Percentiles rank a stretch among this genome's conserved stretches.
phyloP scores from a whole-genome alignment of 2,329 filamentous ascomycete genomes.

The Phoma sp. region DNA sequence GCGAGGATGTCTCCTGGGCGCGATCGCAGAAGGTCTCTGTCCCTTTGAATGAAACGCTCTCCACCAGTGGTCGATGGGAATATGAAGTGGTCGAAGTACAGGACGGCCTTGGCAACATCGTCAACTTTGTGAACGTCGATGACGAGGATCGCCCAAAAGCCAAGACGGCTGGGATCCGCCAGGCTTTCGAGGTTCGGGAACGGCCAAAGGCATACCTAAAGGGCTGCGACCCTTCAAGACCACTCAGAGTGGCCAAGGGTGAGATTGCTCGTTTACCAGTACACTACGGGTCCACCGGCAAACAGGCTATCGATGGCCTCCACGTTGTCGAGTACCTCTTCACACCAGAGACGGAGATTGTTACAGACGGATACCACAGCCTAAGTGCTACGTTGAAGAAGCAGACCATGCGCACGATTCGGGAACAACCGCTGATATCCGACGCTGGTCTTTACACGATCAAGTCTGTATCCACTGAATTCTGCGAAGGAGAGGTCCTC shows the following conservation, averaged over 20 bases:
- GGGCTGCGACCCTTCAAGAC: constrained; percentile 80
- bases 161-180: constrained; percentile 70
- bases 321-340: constrained; percentile 84
- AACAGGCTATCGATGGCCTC: constrained; percentile 65
- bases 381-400: constrained; percentile 64
- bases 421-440: constrained; percentile 72
- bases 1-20: constrained; percentile 82
- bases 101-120: constrained; percentile 86
- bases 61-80: constrained; percentile 79
- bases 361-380: constrained; percentile 71
- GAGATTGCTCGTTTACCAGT: constrained; percentile 73
- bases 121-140: constrained; percentile 71
- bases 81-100: constrained; percentile 92
- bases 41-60: constrained; percentile 88
- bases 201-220: constrained; percentile 75
- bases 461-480: constrained; percentile 78
- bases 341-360: constrained; percentile 74
- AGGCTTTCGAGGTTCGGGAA: constrained; percentile 85
- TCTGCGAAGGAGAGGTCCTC: constrained; percentile 85
- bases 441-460: constrained; percentile 87
- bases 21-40: constrained; percentile 77
- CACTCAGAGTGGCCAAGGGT: constrained; percentile 83
- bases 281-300: constrained; percentile 69
- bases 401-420: constrained; percentile 66
- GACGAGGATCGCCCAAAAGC: constrained; percentile 70